Base-by-base conservation (phyloP, 352 stramenopile species). In the Globisporangium cystogenes region DNA sequence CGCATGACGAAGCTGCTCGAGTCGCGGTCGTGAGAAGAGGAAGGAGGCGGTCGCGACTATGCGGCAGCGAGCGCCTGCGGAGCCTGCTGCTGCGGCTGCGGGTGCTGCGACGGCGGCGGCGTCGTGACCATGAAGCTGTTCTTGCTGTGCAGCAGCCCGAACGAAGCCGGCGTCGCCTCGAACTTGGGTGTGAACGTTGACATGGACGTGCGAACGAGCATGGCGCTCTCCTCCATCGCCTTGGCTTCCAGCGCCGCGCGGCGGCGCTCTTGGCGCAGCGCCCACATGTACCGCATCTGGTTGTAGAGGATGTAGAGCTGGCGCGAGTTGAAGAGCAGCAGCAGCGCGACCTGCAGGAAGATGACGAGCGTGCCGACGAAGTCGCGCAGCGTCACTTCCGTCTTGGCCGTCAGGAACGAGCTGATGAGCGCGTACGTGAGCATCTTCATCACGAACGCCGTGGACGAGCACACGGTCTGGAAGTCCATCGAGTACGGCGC, bases 391-490 rank as follows among this genome's bases (percentile, higher is more conserved):
- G 53, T 52, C n/a, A 50, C 56, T 7, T 85, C 64, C 15, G 70
- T 75, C 14, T 68, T 69, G 21, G 72, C 60, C 16, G 74, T 86
- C n/a, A 90, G 59, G 48, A 90, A 90, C 35, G 70, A 81, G 33
- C 72, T 86, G 62, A 90, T 87, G n/a, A 90, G 72, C 39, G 76
- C 79, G 57, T 90, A 90, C 39, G 79, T 90, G 51, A 87, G 60
- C 72, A 90, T 90, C 60, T 90, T 90, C 72, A 90, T 85, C n/a
- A 90, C 53, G 54, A 87, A 90, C 16, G 79, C 79, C 7, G 70
- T 77, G 16, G 76, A 75, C 26, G 79, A 79, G 61, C 76, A 86
- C 21, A 80, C 64, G 7, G 68, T 86, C 62, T 90, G 79, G 65
- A 90, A 90, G 12, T 82, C 66, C 67, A 87, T 77, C 20, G 76